phyloP scores from a whole-genome alignment of 1,284 basidiomycete genomes.

The Rhodotorula mucilaginosa region DNA sequence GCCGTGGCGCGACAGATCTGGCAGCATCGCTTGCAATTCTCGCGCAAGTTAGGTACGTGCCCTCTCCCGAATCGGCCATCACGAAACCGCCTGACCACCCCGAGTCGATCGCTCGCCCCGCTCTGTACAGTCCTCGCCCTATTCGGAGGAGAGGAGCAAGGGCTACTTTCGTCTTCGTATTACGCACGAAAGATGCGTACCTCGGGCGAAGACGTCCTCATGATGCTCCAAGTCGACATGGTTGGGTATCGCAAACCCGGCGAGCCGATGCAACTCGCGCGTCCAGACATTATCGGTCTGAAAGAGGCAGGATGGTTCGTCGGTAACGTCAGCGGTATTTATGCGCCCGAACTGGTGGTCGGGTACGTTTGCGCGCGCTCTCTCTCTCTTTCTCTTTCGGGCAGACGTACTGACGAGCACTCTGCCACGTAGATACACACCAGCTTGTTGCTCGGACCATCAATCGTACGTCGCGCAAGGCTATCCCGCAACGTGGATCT shows the following conservation, averaged over 20 bases:
- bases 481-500: conserved; percentile 36
- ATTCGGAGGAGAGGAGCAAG: conserved; percentile 50
- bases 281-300: conserved; percentile 46
- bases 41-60: conserved; percentile 34
- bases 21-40: conserved; percentile 22
- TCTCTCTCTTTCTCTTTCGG: not conserved
- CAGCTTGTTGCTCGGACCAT: conserved; percentile 49
- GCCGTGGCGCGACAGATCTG: conserved; percentile 44
- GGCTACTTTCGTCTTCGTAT: not conserved
- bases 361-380: conserved; percentile 1
- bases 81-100: not conserved
- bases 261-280: conserved; percentile 47
- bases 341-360: conserved; percentile 5
- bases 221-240: conserved; percentile 39
- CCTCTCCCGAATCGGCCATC: too few species aligned
- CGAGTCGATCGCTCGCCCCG: too few species aligned
- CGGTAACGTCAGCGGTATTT: conserved; percentile 42
- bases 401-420: too few species aligned
- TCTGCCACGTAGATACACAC: conserved; percentile 16
- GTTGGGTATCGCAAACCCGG: conserved; percentile 43
- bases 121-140: conserved; percentile 41
- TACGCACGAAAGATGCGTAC: conserved; percentile 27
- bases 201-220: conserved; percentile 21
- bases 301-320: conserved; percentile 41
- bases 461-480: conserved; percentile 44